phyloP scores from a whole-genome alignment of 768 basidiomycete genomes.

The Pholiota conissans region DNA sequence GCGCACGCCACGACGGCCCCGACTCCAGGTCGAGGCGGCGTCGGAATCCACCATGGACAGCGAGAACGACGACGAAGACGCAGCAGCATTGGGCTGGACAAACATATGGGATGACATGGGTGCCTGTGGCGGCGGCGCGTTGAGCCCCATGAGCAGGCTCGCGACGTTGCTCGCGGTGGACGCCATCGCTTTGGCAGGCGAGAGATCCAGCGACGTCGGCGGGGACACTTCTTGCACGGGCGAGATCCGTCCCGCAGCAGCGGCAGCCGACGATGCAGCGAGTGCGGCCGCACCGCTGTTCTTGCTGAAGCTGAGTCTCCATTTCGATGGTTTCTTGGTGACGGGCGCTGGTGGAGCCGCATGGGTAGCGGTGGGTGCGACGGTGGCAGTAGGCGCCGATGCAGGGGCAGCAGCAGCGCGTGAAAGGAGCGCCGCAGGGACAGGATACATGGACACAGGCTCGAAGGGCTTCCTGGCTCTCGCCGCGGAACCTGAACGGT shows the following conservation, averaged over 20 bases:
- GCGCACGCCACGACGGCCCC: conserved; percentile 43
- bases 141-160: conserved; percentile 70
- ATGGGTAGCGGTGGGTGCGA: conserved; percentile 15
- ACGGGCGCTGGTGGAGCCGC: conserved; percentile 35
- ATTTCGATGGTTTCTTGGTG: conserved; percentile 82
- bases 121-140: conserved; percentile 37
- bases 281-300: conserved; percentile 38
- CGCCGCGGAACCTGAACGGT: conserved; percentile 30
- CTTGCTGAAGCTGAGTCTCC: conserved; percentile 80
- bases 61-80: conserved; percentile 3
- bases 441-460: conserved; percentile 45
- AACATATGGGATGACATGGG: conserved; percentile 3
- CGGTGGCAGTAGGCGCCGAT: conserved; percentile 14
- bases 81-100: background rate
- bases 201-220: conserved; percentile 27
- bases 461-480: conserved; percentile 32
- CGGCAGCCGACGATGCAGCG: conserved; percentile 9
- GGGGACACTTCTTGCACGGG: conserved; percentile 40
- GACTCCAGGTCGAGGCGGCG: conserved; percentile 44
- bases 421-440: conserved; percentile 36
- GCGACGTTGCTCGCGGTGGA: conserved; percentile 80
- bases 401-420: conserved; percentile 22
- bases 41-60: conserved; percentile 26
- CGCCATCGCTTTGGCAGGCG: conserved; percentile 43
- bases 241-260: conserved; percentile 36